A percentile compares a stretch with the other conserved stretches of the same genome.
Conservation (phyloP, 2,329 filamentous ascomycete genomes). For the Ophiostoma pallidulum region DNA sequence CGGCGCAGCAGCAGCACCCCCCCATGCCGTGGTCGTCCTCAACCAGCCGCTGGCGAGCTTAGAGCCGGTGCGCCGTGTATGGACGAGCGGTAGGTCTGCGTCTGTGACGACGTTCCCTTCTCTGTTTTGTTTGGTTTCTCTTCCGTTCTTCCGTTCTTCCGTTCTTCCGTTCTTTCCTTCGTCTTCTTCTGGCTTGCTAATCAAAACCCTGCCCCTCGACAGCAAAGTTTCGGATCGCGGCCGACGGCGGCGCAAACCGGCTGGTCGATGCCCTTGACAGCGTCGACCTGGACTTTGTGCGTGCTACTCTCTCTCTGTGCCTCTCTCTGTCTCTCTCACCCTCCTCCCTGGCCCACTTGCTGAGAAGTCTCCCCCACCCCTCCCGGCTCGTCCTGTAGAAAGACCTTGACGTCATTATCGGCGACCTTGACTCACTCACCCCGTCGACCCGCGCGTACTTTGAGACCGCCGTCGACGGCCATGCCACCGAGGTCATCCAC, state of each 20-base stretch:
- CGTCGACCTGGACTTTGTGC: constrained; percentile 26
- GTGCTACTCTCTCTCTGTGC: too few species aligned
- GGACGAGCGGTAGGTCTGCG: constrained; percentile 34
- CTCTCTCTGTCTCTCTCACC: not conserved
- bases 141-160: too few species aligned
- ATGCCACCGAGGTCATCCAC: constrained; percentile 50
- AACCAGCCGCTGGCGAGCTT: constrained; percentile 42
- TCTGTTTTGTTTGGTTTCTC: too few species aligned
- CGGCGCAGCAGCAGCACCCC: not conserved
- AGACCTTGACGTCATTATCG: constrained; percentile 65
- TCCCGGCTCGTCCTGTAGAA: constrained; percentile 23
- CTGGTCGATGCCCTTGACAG: constrained; percentile 38
- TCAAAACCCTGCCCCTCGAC: too few species aligned
- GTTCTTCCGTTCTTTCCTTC: too few species aligned
- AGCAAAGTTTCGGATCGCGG: constrained; percentile 50
- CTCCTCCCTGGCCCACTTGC: too few species aligned
- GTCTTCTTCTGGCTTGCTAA: too few species aligned
- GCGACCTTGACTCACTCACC: constrained; percentile 79
- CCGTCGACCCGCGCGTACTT: constrained; percentile 58
- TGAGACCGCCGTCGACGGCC: constrained; percentile 32
- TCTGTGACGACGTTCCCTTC: too few species aligned
- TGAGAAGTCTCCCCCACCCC: too few species aligned
- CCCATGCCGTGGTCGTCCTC: constrained; percentile 39
- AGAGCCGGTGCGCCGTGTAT: constrained; percentile 37
- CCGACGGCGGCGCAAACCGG: constrained; percentile 83